phyloP scores from a whole-genome alignment of 495 filamentous ascomycete species.

The Penicillium riverlandense region DNA sequence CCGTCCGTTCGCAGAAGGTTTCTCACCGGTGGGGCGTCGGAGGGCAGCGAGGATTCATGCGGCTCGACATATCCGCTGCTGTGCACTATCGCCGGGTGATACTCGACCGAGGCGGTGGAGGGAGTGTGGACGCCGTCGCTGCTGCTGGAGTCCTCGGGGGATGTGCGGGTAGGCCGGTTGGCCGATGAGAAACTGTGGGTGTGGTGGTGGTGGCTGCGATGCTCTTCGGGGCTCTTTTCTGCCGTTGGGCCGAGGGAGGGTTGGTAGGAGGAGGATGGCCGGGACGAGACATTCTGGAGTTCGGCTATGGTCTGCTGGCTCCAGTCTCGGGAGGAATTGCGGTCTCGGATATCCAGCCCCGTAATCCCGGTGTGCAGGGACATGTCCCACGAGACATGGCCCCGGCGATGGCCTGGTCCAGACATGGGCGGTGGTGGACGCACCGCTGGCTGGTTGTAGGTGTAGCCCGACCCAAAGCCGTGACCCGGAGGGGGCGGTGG shows the following conservation, averaged over 20 bases:
- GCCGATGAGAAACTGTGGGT: constrained; percentile 16
- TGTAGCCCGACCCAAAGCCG: constrained; percentile 33
- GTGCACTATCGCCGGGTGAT: constrained; percentile 58
- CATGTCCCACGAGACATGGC: constrained; percentile 66
- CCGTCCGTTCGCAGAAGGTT: constrained; percentile 22
- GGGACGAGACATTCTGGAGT: constrained; percentile 33
- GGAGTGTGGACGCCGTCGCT: constrained; percentile 64
- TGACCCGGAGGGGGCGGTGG: constrained; percentile 25
- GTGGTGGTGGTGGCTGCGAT: constrained; percentile 22
- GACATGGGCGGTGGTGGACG: constrained; percentile 43
- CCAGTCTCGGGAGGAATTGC: constrained; percentile 49
- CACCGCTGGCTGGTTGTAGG: constrained; percentile 37
- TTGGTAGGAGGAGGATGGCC: constrained; percentile 37
- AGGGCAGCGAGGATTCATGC: constrained; percentile 34
- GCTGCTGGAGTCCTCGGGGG: constrained; percentile 66
- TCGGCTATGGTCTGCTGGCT: constrained; percentile 42
- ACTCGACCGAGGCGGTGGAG: constrained; percentile 53
- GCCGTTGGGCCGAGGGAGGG: constrained; percentile 20
- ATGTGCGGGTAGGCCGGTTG: constrained; percentile 45
- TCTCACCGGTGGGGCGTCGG: constrained; percentile 39
- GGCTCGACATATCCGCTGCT: constrained; percentile 56
- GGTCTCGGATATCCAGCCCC: constrained; percentile 59
- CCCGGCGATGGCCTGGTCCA: constrained; percentile 52
- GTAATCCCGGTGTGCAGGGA: constrained; percentile 67
- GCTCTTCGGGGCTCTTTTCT: constrained; percentile 23